Conservation (phyloP, 805 yeast genomes). For the Kockiozyma suomiensis region DNA sequence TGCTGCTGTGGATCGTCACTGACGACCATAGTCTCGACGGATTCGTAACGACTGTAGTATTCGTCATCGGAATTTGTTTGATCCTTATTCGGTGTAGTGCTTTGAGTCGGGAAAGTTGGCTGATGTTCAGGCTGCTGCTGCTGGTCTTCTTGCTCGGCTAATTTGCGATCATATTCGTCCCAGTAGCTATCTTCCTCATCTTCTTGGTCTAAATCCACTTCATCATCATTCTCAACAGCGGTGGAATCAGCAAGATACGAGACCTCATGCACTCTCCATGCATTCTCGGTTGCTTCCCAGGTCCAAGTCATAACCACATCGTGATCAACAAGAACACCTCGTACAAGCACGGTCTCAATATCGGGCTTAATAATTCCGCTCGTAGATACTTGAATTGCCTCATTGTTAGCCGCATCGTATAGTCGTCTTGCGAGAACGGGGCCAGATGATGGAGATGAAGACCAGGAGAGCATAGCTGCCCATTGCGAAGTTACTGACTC, state of each 20-base stretch:
- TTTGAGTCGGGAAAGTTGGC: not conserved
- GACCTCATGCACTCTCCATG: conserved; percentile 27
- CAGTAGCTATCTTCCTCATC: conserved; percentile 33
- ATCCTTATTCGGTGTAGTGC: conserved; percentile 2
- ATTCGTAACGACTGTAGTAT: conserved; percentile 28
- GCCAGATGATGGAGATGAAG: conserved; percentile 6
- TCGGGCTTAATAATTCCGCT: conserved; percentile 21
- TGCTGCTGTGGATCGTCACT: conserved; percentile 9
- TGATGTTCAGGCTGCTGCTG: not conserved
- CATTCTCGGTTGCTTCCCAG: conserved; percentile 15
- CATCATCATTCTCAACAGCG: not conserved
- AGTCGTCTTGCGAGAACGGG: conserved; percentile 18
- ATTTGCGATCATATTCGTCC: conserved; percentile 19
- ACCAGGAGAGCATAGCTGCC: conserved; percentile 27
- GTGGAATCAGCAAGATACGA: not conserved
- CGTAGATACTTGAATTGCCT: not conserved
- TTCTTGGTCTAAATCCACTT: conserved; percentile 8
- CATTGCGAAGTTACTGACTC: conserved; percentile 13
- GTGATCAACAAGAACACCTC: not conserved
- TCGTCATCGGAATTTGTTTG: conserved; percentile 19
- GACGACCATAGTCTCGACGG: conserved; percentile 33
- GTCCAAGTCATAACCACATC: conserved; percentile 14
- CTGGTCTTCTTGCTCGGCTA: conserved; percentile 30
- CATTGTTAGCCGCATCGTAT: conserved; percentile 15
- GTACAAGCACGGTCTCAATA: conserved; percentile 13